Evolutionary conservation across 2,329 filamentous ascomycete species (phyloP).

Genomic region (Cladosporium sp.): DNA sequence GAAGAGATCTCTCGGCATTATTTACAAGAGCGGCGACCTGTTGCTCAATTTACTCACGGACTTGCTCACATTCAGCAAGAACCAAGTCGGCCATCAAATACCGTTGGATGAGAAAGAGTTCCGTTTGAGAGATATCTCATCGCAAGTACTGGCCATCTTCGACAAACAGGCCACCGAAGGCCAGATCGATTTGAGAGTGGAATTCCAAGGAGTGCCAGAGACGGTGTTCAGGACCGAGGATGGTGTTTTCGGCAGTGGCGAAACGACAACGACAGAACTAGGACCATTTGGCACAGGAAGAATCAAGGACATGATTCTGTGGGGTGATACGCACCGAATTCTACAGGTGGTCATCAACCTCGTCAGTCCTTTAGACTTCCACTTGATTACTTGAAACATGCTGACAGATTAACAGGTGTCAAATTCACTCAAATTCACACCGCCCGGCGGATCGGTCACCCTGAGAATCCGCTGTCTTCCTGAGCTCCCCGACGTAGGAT

Average conservation of each 20-base stretch:
- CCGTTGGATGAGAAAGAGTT: conserved; percentile 82
- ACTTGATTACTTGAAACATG: neutral
- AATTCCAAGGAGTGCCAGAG: conserved; percentile 53
- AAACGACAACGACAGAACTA: conserved; percentile 39
- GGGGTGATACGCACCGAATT: conserved; percentile 89
- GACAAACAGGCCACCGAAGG: conserved; percentile 83
- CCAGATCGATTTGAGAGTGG: conserved; percentile 66
- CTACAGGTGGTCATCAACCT: conserved; percentile 91
- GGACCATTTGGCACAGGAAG: conserved; percentile 53
- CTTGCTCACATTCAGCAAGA: conserved; percentile 87
- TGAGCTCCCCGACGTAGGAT: conserved; percentile 47
- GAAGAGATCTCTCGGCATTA: conserved; percentile 76
- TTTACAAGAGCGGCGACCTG: conserved; percentile 84
- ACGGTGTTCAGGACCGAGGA: neutral
- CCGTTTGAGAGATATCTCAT: conserved; percentile 72
- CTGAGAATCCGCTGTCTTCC: conserved; percentile 71
- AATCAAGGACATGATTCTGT: conserved; percentile 79
- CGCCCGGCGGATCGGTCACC: conserved; percentile 66
- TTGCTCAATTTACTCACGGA: conserved; percentile 83
- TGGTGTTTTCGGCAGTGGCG: neutral
- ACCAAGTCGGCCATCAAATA: conserved; percentile 83
- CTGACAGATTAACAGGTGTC: conserved; percentile 51
- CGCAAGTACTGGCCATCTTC: conserved; percentile 80
- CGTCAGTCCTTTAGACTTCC: neutral
- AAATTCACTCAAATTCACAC: conserved; percentile 89